phyloP scores from a whole-genome alignment of 2,329 filamentous ascomycete species.

The Colletotrichum sp. region DNA sequence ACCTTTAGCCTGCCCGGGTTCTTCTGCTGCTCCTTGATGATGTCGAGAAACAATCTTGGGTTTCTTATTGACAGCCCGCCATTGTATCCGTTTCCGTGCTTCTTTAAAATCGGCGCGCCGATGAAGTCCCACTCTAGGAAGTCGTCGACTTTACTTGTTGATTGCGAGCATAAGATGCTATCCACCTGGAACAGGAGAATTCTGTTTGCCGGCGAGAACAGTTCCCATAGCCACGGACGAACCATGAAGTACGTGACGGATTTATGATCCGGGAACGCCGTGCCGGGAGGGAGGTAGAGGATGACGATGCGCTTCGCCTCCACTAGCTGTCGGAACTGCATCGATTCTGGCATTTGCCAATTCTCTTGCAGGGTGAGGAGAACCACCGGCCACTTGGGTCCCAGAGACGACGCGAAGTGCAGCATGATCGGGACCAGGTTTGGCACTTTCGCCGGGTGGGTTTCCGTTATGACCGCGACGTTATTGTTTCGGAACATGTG shows the following conservation, averaged over 20 bases:
- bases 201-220: conserved; percentile 35
- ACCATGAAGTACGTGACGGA: conserved; percentile 39
- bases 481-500: conserved; percentile 1
- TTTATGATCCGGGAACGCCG: conserved; percentile 34
- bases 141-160: conserved; percentile 33
- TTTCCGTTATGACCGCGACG: conserved; percentile 41
- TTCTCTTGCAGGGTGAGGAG: conserved; percentile 43
- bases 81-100: conserved; percentile 30
- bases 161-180: conserved; percentile 38
- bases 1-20: conserved; percentile 24
- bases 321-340: conserved; percentile 39
- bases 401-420: conserved; percentile 43
- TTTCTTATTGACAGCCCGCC: conserved; percentile 36
- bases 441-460: conserved; percentile 15
- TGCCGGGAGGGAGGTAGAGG: conserved; percentile 38
- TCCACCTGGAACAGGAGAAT: conserved; percentile 44
- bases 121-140: conserved; percentile 39
- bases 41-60: conserved; percentile 27
- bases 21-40: conserved; percentile 21
- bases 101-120: conserved; percentile 31
- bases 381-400: conserved; percentile 48
- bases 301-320: conserved; percentile 36
- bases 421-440: conserved; percentile 41
- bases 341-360: conserved; percentile 16
- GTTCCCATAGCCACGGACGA: conserved; percentile 40